Base-by-base conservation (phyloP, 371 early-diverging fungal genomes). In the Mortierella polycephala region DNA sequence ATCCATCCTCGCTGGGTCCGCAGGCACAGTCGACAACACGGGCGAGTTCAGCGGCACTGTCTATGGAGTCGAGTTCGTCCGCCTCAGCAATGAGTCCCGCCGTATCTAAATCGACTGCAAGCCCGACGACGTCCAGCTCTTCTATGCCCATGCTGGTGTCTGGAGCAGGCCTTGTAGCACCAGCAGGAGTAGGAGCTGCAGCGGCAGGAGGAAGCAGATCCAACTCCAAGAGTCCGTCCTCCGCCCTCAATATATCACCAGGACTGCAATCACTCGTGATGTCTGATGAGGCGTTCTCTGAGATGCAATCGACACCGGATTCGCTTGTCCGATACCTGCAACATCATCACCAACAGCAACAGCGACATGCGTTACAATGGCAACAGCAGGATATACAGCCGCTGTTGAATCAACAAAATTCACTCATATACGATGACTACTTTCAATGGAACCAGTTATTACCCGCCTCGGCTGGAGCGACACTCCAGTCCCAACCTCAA, bases 351-450 rank as follows among this genome's bases (percentile, higher is more conserved):
- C 68, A 79, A 23, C 72, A 69, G 30, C 71, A 68, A 39, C 61
- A 62, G 23, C 69, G 65, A 23, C 77, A 76, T 13, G 67, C 67
- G 11, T 20, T 63, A 16, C 71, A 67, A 46, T 41, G 64, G 14
- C 71, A 67, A 14, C 71, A 70, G 14, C 62, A 59, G 41, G 69
- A 72, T 45, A 66, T 66, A 56, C 79, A 79, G 39, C 68, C 77
- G 2, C 18, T 76, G 13, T 30, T 76, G 60, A 79, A 72, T 37
- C 72, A 69, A n/a, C 79, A 79, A 16, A 79, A 79, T 18, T 72
- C 73, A 41, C 53, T 79, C 53, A 66, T 79, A n/a, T 79, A 72
- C 21, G 79, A 79, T 40, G 69, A 79, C 11, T 79, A 71, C 51
- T 71, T 70, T 21, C 71, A 67, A 37, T 76, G 71, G 77, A 67